These are phyloP conservation scores for Penicillium sp. DNA, from an alignment of 2,329 filamentous ascomycete species.

Conservation along the genomic window DNA sequence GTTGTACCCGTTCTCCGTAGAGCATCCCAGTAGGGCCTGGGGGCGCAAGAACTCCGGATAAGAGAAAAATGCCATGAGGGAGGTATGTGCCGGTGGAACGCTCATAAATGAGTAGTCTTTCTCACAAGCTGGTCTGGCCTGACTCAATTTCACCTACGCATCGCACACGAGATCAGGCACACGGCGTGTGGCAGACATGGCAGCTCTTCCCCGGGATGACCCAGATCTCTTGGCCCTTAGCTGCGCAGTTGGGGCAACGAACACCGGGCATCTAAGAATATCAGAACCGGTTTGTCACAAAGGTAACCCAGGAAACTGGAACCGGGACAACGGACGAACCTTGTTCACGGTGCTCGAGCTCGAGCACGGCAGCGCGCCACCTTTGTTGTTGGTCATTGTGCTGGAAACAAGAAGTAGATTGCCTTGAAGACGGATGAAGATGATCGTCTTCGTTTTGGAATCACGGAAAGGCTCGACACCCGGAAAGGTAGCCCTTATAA, in stretches of 20 bases:
- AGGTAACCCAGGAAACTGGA: neutral
- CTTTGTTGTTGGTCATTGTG: constrained; percentile 13
- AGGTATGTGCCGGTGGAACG: neutral
- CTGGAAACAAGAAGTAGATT: neutral
- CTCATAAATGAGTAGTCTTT: neutral
- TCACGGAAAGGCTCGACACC: neutral
- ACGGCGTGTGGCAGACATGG: constrained; percentile 41
- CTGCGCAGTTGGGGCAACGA: constrained; percentile 40
- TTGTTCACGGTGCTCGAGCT: constrained; percentile 11
- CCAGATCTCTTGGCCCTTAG: constrained; percentile 41
- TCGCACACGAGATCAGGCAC: constrained; percentile 19
- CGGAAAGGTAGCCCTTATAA: neutral
- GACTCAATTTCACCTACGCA: neutral
- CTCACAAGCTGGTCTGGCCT: neutral
- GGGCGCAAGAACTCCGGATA: neutral
- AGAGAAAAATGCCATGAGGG: neutral
- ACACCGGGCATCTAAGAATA: constrained; percentile 45
- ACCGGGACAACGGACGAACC: constrained; percentile 12
- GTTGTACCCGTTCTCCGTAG: neutral
- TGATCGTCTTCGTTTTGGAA: neutral
- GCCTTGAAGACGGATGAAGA: neutral
- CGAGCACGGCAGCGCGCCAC: constrained; percentile 9
- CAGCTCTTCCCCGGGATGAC: constrained; percentile 49
- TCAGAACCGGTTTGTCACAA: neutral
- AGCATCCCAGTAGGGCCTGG: neutral